phyloP scores from a whole-genome alignment of 2,329 filamentous ascomycete species.

The Aspergillus intermedius region DNA sequence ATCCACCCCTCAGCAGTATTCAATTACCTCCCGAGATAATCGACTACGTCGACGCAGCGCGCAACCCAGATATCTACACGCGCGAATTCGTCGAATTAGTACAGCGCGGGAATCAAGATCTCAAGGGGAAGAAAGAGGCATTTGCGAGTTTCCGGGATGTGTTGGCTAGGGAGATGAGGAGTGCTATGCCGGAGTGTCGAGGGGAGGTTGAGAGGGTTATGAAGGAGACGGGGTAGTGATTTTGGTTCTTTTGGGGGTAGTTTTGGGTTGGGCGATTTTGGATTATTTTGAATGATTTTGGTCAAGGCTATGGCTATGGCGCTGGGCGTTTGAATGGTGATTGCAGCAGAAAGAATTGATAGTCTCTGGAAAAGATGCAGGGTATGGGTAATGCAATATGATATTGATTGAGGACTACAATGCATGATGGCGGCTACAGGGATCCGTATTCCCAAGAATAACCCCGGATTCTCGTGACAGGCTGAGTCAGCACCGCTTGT shows the following conservation, averaged over 20 bases:
- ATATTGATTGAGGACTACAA: background rate
- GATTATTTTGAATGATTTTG: too few species aligned
- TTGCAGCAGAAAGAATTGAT: too few species aligned
- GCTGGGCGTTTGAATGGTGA: too few species aligned
- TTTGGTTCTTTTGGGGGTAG: background rate
- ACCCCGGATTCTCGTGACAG: too few species aligned
- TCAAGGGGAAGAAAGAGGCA: constrained; percentile 56
- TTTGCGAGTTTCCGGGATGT: constrained; percentile 55
- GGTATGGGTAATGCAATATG: background rate
- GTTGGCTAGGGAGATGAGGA: constrained; percentile 52
- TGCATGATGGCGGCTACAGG: background rate
- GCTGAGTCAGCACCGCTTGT: too few species aligned
- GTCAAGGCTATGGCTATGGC: too few species aligned
- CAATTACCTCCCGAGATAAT: constrained; percentile 57
- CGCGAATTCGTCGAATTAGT: constrained; percentile 60
- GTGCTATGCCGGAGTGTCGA: constrained; percentile 52
- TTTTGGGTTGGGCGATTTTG: too few species aligned
- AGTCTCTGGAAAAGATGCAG: too few species aligned
- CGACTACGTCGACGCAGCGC: constrained; percentile 55
- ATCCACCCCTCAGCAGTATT: constrained; percentile 45
- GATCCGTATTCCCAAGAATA: background rate
- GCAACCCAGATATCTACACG: constrained; percentile 62
- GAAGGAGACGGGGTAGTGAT: constrained; percentile 25
- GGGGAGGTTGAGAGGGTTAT: constrained; percentile 49
- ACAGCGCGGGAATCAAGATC: constrained; percentile 56